Conservation (phyloP, 176 grass and related monocot species). For the Paspalum notatum region DNA sequence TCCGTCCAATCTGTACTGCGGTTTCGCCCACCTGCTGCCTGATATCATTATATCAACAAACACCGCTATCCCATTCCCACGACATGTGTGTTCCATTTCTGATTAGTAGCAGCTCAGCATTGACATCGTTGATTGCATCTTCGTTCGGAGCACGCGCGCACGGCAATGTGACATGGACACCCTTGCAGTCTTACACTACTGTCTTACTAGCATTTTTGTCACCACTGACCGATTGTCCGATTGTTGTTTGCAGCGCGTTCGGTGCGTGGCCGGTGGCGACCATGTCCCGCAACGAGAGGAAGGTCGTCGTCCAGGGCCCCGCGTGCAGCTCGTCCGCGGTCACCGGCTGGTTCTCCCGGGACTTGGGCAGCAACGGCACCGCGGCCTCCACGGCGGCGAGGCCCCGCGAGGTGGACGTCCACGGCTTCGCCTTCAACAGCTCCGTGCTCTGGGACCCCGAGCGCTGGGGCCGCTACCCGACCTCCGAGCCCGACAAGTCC, state of each 20-base stretch:
- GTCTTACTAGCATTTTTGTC: background rate
- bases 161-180: constrained; percentile 21
- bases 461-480: constrained; percentile 86
- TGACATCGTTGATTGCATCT: background rate
- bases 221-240: background rate
- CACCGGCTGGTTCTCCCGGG: constrained; percentile 79
- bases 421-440: constrained; percentile 91
- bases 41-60: background rate
- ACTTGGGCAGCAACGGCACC: constrained; percentile 35
- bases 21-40: background rate
- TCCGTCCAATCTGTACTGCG: background rate
- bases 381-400: constrained; percentile 25
- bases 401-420: constrained; percentile 43
- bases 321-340: constrained; percentile 71
- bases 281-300: constrained; percentile 58
- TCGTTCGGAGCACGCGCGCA: background rate
- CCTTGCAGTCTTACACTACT: too few relatives aligned
- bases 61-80: too few relatives aligned
- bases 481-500: constrained; percentile 86
- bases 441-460: constrained; percentile 93
- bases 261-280: constrained; percentile 93
- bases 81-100: background rate
- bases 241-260: constrained; percentile 54
- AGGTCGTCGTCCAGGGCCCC: constrained; percentile 77
- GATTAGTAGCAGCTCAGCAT: background rate